Evolutionary conservation across 2,329 filamentous ascomycete genomes (phyloP).

Genomic region (Exutisphaerella laricina): DNA sequence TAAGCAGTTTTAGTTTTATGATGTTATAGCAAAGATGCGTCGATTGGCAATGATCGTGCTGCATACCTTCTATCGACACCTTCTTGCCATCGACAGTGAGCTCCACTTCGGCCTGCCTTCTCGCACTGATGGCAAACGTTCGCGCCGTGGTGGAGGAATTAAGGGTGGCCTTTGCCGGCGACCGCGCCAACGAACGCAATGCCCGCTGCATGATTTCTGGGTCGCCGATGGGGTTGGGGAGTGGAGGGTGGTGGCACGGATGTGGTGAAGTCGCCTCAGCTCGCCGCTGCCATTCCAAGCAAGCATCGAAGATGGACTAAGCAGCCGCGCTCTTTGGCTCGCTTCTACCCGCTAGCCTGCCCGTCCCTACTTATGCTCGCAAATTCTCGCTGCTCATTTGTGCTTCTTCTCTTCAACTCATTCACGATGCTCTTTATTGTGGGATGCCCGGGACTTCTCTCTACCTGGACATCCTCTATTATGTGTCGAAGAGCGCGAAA

Average conservation of each 20-base stretch:
- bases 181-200: constrained; percentile 56
- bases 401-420: constrained; percentile 44
- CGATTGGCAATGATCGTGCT: too few relatives aligned
- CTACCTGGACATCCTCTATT: constrained; percentile 56
- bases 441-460: constrained; percentile 42
- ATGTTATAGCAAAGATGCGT: too few relatives aligned
- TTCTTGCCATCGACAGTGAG: constrained; percentile 96
- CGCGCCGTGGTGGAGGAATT: constrained; percentile 53
- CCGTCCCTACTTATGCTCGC: too few relatives aligned
- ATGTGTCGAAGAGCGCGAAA: constrained; percentile 56
- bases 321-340: too few relatives aligned
- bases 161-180: constrained; percentile 40
- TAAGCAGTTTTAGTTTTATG: too few relatives aligned
- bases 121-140: constrained; percentile 74
- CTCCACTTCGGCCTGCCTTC: constrained; percentile 85
- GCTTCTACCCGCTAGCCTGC: too few relatives aligned
- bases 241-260: background rate
- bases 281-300: too few relatives aligned
- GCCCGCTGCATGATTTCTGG: constrained; percentile 56
- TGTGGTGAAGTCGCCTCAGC: background rate
- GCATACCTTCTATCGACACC: constrained; percentile 88
- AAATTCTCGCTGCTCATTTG: constrained; percentile 1
- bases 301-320: too few relatives aligned
- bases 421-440: constrained; percentile 63
- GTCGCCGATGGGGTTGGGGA: constrained; percentile 8